Evolutionary conservation across 352 stramenopile genomes (phyloP), one percentile per base, ranked within the genome.

Genomic region (Phytophthora cactorum): DNA sequence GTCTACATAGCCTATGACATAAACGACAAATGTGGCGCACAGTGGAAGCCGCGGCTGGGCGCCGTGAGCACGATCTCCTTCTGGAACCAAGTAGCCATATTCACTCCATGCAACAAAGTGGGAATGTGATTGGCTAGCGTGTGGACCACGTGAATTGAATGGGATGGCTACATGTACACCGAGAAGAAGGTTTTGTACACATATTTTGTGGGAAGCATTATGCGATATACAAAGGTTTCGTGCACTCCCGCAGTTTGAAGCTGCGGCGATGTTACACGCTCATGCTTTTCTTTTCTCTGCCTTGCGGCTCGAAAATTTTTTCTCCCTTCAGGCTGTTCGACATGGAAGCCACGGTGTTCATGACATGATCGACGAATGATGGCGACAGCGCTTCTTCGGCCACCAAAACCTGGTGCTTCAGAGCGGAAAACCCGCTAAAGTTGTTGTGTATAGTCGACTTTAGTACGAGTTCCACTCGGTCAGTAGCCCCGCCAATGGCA

Each of bases 21-120:
- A 15, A 9, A 22, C 12, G 43, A 14, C n/a, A n/a, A 12, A 27
- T 5, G 27, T 27, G 17, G 64, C 71, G 43, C 52, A 95, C 87
- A 80, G 70, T 95, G 87, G 69, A 95, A 95, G 73, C 87, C 87
- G 52, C 87, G 85, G 67, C 77, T 82, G 25, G 87, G 87, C 43
- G 87, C 87, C 66, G 79, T 91, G 12, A 95, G 68, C 53, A 82
- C 81, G 70, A 95, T 93, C 82, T 95, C 85, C 78, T 93, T 95
- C 76, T 95, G 87, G 66, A 95, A 86, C 87, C 87, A 95, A 43
- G 75, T 91, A 62, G 81, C 67, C 74, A 86, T 91, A 9, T 25
- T 69, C 22, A 50, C 44, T 25, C n/a, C 59, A 43, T 54, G 15
- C 44, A 14, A 17, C 22, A 28, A 31, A 60, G 31, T 17, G 36